Evolutionary conservation across 1,284 basidiomycete species (phyloP).

Genomic region (Amylostereum chailletii): DNA sequence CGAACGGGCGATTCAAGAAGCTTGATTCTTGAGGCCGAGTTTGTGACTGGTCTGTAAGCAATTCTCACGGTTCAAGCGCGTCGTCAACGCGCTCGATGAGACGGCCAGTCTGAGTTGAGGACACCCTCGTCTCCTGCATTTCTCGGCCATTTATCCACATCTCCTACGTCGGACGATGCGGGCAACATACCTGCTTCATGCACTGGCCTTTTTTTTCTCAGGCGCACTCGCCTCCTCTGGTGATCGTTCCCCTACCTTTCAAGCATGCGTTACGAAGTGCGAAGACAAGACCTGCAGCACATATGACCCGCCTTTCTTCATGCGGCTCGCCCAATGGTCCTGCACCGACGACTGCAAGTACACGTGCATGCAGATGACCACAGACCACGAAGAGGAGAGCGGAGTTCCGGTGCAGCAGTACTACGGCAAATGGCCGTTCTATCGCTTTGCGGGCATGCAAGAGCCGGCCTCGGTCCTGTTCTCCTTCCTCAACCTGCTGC

Average conservation of each 20-base stretch:
- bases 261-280: background rate
- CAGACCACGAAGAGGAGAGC: constrained; percentile 43
- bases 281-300: background rate
- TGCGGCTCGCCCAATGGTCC: constrained; percentile 62
- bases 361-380: constrained; percentile 79
- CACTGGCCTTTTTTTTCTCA: too few species aligned
- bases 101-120: too few species aligned
- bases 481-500: constrained; percentile 77
- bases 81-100: too few species aligned
- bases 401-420: constrained; percentile 63
- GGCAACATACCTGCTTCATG: too few species aligned
- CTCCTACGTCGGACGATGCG: too few species aligned
- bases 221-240: background rate
- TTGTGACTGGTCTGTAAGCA: too few species aligned
- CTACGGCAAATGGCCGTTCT: constrained; percentile 97
- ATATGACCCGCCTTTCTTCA: constrained; percentile 25
- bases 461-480: constrained; percentile 92
- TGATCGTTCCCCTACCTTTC: background rate
- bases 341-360: constrained; percentile 89
- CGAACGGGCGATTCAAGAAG: background rate
- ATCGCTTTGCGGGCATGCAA: constrained; percentile 79
- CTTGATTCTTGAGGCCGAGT: too few species aligned
- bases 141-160: too few species aligned
- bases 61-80: too few species aligned
- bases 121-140: too few species aligned